phyloP scores from a whole-genome alignment of 129 eudicot genomes.

The Lactuca saligna region DNA sequence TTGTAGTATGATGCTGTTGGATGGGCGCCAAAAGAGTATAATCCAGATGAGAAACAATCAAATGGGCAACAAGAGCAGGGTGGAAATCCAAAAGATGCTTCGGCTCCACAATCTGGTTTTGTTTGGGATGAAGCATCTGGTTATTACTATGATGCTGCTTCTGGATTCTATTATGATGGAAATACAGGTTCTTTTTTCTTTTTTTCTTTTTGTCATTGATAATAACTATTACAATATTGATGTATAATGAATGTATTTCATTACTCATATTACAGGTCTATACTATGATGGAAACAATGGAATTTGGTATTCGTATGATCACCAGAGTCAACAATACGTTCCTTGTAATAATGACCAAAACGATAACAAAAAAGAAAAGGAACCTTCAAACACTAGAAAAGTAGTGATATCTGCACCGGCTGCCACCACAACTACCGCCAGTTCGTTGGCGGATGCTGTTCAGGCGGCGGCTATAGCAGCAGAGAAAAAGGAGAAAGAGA shows the following conservation, averaged over 20 bases:
- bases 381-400: constrained; percentile 51
- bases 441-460: constrained; percentile 87
- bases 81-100: constrained; percentile 50
- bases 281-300: constrained; percentile 98
- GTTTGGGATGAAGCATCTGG: constrained; percentile 99
- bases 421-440: constrained; percentile 63
- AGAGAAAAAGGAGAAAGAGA: constrained; percentile 91
- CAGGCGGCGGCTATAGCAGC: constrained; percentile 98
- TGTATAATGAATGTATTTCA: constrained; percentile 8
- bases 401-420: constrained; percentile 96
- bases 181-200: constrained; percentile 60
- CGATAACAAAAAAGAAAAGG: constrained; percentile 48
- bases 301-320: constrained; percentile 83
- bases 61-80: constrained; percentile 58
- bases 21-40: constrained; percentile 98
- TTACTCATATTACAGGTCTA: constrained; percentile 54
- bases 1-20: constrained; percentile 93
- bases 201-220: neutral
- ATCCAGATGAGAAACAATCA: constrained; percentile 81
- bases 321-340: constrained; percentile 80
- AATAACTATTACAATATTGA: neutral
- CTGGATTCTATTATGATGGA: constrained; percentile 95
- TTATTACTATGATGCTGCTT: constrained; percentile 91
- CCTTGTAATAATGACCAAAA: constrained; percentile 77
- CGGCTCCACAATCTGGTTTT: constrained; percentile 87